Conservation (phyloP, 805 yeast species). For the Pichia ethanolica region DNA sequence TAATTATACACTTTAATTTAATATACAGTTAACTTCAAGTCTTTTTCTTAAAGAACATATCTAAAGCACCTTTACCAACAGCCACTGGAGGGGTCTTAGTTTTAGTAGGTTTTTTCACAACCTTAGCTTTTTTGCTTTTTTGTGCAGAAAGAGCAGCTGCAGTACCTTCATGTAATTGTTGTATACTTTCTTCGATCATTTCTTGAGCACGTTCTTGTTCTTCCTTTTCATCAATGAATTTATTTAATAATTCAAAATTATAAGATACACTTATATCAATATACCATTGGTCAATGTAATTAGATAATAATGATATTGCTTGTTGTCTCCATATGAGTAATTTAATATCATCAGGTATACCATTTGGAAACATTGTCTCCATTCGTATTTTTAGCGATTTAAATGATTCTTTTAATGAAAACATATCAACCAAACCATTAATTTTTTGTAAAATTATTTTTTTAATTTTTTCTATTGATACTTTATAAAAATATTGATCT, state of each 20-base stretch:
- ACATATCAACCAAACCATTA: not conserved
- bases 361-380: not conserved
- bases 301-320: constrained; percentile 42
- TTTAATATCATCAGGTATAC: not conserved
- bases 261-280: constrained; percentile 14
- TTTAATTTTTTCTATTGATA: constrained; percentile 33
- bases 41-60: constrained; percentile 50
- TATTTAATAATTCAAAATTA: constrained; percentile 16
- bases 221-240: constrained; percentile 14
- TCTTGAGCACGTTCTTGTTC: constrained; percentile 16
- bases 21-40: not conserved
- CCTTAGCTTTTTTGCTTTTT: constrained; percentile 15
- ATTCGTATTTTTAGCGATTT: constrained; percentile 4
- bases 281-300: constrained; percentile 31
- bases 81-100: constrained; percentile 24
- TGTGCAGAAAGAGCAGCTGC: constrained; percentile 2
- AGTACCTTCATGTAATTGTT: constrained; percentile 25
- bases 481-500: constrained; percentile 39
- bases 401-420: constrained; percentile 19
- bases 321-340: constrained; percentile 26
- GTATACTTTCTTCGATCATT: constrained; percentile 27
- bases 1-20: too few species aligned
- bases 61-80: constrained; percentile 58
- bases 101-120: constrained; percentile 9
- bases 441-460: constrained; percentile 26